phyloP scores from a whole-genome alignment of 257 asterid genomes.

The Fraxinus cuspidata region DNA sequence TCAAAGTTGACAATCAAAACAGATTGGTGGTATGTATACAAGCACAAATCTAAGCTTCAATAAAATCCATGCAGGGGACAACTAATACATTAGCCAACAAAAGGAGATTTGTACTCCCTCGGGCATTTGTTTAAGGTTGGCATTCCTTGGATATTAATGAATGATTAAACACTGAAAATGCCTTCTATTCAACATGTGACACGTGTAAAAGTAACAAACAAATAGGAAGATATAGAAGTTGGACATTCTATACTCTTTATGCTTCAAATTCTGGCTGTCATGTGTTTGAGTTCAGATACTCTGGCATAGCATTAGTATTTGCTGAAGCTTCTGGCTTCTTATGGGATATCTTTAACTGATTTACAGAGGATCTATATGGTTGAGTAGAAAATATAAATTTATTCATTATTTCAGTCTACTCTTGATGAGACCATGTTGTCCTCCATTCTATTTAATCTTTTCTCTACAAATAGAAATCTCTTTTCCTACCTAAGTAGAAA shows the following conservation, averaged over 20 bases:
- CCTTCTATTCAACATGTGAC: not conserved
- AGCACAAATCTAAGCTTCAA: not conserved
- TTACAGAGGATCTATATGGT: not conserved
- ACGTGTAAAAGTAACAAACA: not conserved
- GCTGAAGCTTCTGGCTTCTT: not conserved
- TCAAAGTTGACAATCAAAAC: slow-evolving; percentile 23
- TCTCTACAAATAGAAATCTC: not conserved
- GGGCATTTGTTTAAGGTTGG: not conserved
- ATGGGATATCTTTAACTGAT: not conserved
- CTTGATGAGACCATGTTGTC: not conserved
- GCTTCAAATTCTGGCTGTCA: not conserved
- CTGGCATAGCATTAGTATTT: not conserved
- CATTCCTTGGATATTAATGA: not conserved
- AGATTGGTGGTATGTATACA: not conserved
- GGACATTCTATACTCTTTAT: not conserved
- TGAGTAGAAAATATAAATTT: not conserved
- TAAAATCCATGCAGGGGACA: not conserved
- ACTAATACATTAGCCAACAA: not conserved
- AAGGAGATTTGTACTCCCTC: not conserved
- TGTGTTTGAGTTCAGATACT: not conserved
- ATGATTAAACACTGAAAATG: not conserved
- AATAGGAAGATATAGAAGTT: not conserved
- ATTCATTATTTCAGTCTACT: not conserved
- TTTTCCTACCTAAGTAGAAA: not conserved
- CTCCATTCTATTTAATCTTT: not conserved